A percentile compares a stretch with the other conserved stretches of the same genome.
These are phyloP conservation scores for Bolboschoenus planiculmis DNA, from an alignment of 176 grass and related monocot species.

Conservation along the genomic window DNA sequence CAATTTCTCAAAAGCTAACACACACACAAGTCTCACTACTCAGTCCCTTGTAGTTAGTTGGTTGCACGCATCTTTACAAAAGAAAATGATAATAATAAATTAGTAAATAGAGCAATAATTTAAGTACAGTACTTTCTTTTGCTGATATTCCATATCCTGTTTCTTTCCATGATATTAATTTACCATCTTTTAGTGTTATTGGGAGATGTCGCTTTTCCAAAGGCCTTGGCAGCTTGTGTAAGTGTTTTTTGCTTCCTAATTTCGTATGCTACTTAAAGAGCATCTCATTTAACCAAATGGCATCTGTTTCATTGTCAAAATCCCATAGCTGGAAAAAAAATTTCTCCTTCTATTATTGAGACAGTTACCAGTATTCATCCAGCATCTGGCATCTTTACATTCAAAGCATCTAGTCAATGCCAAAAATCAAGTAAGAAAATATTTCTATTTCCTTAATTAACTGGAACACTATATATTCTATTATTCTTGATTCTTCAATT, in stretches of 20 bases:
- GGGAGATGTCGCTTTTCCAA: not conserved
- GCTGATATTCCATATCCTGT: not conserved
- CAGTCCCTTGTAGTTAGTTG: not conserved
- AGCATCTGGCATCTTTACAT: not conserved
- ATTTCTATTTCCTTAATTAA: not conserved
- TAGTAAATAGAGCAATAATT: not conserved
- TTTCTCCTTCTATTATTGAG: not conserved
- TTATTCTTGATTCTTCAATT: not conserved
- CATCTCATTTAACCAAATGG: not conserved
- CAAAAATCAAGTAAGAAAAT: not conserved
- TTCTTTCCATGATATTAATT: not conserved
- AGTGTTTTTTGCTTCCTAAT: not conserved
- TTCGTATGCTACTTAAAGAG: not conserved
- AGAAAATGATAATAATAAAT: not conserved
- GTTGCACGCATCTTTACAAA: not conserved
- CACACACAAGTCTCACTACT: not conserved
- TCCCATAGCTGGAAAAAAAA: constrained; percentile 1
- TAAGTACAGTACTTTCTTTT: not conserved
- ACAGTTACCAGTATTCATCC: not conserved
- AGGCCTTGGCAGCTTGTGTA: not conserved
- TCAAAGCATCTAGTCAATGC: not conserved
- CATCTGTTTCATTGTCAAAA: constrained; percentile 14
- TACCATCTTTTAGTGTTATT: not conserved
- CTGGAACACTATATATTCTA: not conserved
- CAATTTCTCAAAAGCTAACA: constrained; percentile 2